Conservation (phyloP, 805 yeast genomes). For the Scheffersomyces coipomensis region DNA sequence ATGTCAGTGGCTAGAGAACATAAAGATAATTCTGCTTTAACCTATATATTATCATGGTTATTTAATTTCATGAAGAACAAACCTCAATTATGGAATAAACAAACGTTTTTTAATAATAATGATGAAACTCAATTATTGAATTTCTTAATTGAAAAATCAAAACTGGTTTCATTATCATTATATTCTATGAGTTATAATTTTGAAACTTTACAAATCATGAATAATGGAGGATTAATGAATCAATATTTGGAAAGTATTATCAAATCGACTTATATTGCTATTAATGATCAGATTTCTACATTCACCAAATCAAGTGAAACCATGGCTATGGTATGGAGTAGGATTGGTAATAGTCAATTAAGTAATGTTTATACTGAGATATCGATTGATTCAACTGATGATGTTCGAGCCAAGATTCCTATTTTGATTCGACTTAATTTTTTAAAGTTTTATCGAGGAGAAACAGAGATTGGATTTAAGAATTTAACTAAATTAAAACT, state of each 20-base stretch:
- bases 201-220: slow-evolving; percentile 55
- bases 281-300: slow-evolving; percentile 44
- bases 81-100: slow-evolving; percentile 52
- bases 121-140: slow-evolving; percentile 66
- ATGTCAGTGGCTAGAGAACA: slow-evolving; percentile 84
- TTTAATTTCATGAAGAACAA: slow-evolving; percentile 65
- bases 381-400: slow-evolving; percentile 40
- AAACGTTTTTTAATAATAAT: slow-evolving; percentile 42
- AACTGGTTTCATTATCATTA: slow-evolving; percentile 44
- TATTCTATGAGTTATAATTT: slow-evolving; percentile 65
- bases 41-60: slow-evolving; percentile 72
- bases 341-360: slow-evolving; percentile 49
- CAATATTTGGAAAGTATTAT: slow-evolving; percentile 54
- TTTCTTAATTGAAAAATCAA: slow-evolving; percentile 56
- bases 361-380: slow-evolving; percentile 48
- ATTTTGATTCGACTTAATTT: slow-evolving; percentile 39
- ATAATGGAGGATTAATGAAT: slow-evolving; percentile 48
- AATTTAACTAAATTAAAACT: slow-evolving; percentile 30
- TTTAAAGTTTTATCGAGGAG: slow-evolving; percentile 35
- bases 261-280: slow-evolving; percentile 54
- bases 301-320: slow-evolving; percentile 49
- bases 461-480: slow-evolving; percentile 37
- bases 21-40: slow-evolving; percentile 69
- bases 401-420: slow-evolving; percentile 38
- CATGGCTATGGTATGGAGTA: slow-evolving; percentile 47